Conservation (phyloP, 495 filamentous ascomycete genomes). For the Astrocystis sublimbata region DNA sequence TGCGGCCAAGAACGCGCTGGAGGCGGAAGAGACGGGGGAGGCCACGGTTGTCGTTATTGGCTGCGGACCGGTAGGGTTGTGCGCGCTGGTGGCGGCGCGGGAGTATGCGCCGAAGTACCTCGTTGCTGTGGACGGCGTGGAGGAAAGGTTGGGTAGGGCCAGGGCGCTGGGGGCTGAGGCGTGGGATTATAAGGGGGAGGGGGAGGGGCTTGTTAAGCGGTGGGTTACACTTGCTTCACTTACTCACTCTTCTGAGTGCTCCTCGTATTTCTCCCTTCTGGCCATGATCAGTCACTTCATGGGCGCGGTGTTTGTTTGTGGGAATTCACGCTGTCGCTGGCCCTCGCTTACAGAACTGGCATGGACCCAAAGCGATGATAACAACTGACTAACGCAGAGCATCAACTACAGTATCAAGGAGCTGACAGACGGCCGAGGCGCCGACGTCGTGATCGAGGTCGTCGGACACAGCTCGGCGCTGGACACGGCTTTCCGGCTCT, state of each 20-base stretch:
- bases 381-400: no score
- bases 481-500: constrained; percentile 47
- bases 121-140: constrained; percentile 48
- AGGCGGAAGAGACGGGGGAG: constrained; percentile 38
- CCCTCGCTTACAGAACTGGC: no score
- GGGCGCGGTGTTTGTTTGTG: no score
- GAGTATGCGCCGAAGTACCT: constrained; percentile 47
- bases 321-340: no score
- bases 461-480: constrained; percentile 53
- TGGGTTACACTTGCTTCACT: no score
- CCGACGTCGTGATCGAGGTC: constrained; percentile 57
- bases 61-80: constrained; percentile 54
- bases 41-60: constrained; percentile 49
- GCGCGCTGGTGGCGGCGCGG: constrained; percentile 46
- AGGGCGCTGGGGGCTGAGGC: constrained; percentile 43
- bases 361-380: no score
- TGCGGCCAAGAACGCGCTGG: constrained; percentile 40
- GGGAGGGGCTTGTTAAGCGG: constrained; percentile 34
- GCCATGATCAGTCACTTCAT: no score
- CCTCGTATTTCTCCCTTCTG: no score
- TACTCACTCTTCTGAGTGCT: no score
- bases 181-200: constrained; percentile 38
- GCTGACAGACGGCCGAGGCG: constrained; percentile 47
- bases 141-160: constrained; percentile 45
- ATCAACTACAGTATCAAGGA: constrained; percentile 32